phyloP scores from a whole-genome alignment of 2,329 filamentous ascomycete species.

The Fusarium redolens region DNA sequence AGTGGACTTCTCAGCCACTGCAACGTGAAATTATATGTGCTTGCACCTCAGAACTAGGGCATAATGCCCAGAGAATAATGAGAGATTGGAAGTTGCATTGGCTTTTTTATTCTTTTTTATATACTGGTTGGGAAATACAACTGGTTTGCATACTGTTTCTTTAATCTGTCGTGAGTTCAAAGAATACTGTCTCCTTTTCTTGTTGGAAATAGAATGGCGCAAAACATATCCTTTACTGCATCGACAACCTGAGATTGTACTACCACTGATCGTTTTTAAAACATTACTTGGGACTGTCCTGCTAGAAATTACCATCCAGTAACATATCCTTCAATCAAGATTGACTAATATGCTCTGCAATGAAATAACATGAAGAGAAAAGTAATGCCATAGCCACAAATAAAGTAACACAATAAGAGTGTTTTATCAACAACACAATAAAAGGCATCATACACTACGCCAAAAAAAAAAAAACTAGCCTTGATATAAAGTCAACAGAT shows the following conservation, averaged over 20 bases:
- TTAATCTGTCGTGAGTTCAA: no score
- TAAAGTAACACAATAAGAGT: no score
- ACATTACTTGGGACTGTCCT: not conserved
- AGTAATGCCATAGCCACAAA: no score
- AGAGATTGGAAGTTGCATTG: not conserved
- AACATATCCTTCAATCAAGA: not conserved
- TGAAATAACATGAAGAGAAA: not conserved
- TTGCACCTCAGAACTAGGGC: not conserved
- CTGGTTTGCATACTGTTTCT: fast-evolving
- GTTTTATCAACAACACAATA: no score
- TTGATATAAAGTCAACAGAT: no score
- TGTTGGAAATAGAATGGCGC: not conserved
- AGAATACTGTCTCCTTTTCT: not conserved
- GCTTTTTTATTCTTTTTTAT: no score
- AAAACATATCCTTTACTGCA: not conserved
- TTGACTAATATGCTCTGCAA: not conserved
- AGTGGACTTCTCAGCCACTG: not conserved
- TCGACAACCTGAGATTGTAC: not conserved
- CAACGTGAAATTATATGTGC: not conserved
- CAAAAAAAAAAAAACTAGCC: no score
- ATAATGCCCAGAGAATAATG: not conserved
- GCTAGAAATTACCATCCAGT: not conserved
- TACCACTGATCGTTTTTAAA: not conserved
- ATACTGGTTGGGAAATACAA: no score
- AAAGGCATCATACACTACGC: no score